phyloP scores from a whole-genome alignment of 352 stramenopile species.

The Pythium rishiriense region DNA sequence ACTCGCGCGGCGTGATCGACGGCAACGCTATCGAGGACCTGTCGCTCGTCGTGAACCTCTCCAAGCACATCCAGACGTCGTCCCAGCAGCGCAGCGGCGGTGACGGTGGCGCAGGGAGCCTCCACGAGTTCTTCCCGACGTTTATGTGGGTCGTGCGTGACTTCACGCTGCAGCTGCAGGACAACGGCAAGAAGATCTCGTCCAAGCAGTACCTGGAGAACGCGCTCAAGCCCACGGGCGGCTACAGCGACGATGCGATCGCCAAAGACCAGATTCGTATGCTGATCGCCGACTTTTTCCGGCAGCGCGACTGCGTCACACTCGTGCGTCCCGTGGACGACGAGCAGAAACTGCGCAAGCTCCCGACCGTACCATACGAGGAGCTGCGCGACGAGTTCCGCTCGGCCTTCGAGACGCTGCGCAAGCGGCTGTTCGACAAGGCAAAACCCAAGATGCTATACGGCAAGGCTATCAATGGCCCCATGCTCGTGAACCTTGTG shows the following conservation, averaged over 20 bases:
- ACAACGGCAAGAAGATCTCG: slow-evolving; percentile 87
- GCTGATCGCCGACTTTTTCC: slow-evolving; percentile 81
- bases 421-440: slow-evolving; percentile 71
- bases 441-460: slow-evolving; percentile 85
- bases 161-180: slow-evolving; percentile 86
- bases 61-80: slow-evolving; percentile 88
- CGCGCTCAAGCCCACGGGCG: slow-evolving; percentile 76
- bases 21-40: slow-evolving; percentile 88
- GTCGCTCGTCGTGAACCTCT: slow-evolving; percentile 90
- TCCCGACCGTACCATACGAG: slow-evolving; percentile 68
- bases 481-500: slow-evolving; percentile 87
- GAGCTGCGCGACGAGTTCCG: slow-evolving; percentile 85
- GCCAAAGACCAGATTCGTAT: slow-evolving; percentile 82
- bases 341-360: slow-evolving; percentile 74
- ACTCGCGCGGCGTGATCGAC: slow-evolving; percentile 89
- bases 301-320: slow-evolving; percentile 87
- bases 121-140: slow-evolving; percentile 85
- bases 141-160: slow-evolving; percentile 92
- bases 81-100: slow-evolving; percentile 32
- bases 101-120: slow-evolving; percentile 26
- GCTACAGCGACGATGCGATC: slow-evolving; percentile 75
- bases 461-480: slow-evolving; percentile 81
- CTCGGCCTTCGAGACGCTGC: slow-evolving; percentile 66
- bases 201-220: slow-evolving; percentile 90
- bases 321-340: slow-evolving; percentile 87